Percentiles rank a stretch among this genome's conserved stretches.
These are phyloP conservation scores for Silene coronaria DNA, from an alignment of 179 eudicot species.

Conservation along the genomic window DNA sequence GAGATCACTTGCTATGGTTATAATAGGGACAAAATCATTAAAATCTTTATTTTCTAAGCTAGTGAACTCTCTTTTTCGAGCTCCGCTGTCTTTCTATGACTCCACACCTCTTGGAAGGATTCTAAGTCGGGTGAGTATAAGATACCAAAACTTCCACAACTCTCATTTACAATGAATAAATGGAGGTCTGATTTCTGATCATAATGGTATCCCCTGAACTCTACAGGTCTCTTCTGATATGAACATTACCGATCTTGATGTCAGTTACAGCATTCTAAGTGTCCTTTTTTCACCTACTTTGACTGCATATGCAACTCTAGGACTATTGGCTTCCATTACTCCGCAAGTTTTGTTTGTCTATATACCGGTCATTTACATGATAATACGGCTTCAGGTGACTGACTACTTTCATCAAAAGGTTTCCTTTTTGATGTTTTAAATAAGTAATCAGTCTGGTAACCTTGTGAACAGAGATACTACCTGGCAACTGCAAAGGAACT, in stretches of 20 bases:
- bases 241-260: conserved; percentile 67
- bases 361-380: conserved; percentile 49
- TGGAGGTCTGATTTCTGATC: background rate
- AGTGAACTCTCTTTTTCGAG: conserved; percentile 59
- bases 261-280: conserved; percentile 42
- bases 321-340: conserved; percentile 54
- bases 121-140: conserved; percentile 47
- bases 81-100: conserved; percentile 67
- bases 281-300: conserved; percentile 48
- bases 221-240: conserved; percentile 66
- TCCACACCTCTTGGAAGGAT: conserved; percentile 72
- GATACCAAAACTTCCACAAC: background rate
- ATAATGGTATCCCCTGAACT: background rate
- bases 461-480: conserved; percentile 49
- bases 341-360: conserved; percentile 77
- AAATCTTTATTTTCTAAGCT: conserved; percentile 55
- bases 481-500: conserved; percentile 60
- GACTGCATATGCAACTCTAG: conserved; percentile 41
- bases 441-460: background rate
- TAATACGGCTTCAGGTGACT: conserved; percentile 57
- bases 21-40: conserved; percentile 55
- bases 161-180: background rate
- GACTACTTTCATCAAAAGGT: background rate
- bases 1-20: conserved; percentile 40
- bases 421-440: background rate